phyloP scores from a whole-genome alignment of 768 basidiomycete species.

The Psilocybe cyanescens region DNA sequence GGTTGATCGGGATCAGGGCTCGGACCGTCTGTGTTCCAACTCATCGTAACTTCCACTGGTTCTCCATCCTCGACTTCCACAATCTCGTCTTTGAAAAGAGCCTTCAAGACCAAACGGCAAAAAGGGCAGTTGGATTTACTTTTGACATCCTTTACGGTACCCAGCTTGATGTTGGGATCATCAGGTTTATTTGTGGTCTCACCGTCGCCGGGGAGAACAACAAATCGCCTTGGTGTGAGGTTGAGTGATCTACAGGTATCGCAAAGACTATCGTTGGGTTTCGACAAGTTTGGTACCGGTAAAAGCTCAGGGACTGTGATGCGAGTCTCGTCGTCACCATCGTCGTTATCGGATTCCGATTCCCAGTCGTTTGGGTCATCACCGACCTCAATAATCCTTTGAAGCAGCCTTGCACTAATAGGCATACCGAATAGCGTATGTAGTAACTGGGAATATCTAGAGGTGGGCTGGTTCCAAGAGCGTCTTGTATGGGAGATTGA shows the following conservation, averaged over 20 bases:
- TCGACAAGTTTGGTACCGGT: not conserved
- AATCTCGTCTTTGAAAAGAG: not conserved
- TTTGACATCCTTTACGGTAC: slow-evolving; percentile 2
- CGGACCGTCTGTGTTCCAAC: slow-evolving; percentile 7
- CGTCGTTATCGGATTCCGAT: not conserved
- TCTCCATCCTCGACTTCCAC: not conserved
- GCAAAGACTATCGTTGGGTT: slow-evolving; percentile 3
- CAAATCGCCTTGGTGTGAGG: not conserved
- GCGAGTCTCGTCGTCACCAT: not conserved
- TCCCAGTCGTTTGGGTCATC: not conserved
- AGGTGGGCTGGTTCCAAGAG: too few species aligned
- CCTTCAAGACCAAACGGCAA: slow-evolving; percentile 10
- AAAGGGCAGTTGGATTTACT: slow-evolving; percentile 11
- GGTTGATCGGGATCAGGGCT: not conserved
- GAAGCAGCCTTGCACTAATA: not conserved
- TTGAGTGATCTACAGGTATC: slow-evolving; percentile 9
- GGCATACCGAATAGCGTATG: not conserved
- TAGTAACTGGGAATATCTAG: too few species aligned
- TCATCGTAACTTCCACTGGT: not conserved
- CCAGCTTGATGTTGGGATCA: slow-evolving; percentile 3
- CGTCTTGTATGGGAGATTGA: too few species aligned
- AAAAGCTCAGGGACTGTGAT: not conserved
- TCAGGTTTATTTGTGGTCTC: not conserved
- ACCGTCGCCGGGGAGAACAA: not conserved
- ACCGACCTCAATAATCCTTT: not conserved